Conservation (phyloP, 371 early-diverging fungal species). For the Apophysomyces elegans region DNA sequence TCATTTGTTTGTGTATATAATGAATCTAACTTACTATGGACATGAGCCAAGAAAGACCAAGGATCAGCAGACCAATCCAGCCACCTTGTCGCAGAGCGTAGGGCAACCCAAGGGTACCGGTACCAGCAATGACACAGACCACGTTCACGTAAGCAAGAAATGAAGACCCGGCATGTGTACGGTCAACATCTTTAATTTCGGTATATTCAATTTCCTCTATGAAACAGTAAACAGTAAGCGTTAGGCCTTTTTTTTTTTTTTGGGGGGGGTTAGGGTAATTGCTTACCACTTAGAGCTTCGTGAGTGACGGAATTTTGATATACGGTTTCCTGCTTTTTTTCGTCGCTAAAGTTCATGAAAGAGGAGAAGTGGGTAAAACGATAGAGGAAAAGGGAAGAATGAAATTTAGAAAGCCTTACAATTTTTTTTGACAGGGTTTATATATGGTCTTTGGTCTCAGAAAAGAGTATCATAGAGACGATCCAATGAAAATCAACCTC, state of each 20-base stretch:
- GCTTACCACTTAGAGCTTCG: conserved; percentile 2
- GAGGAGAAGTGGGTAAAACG: not conserved
- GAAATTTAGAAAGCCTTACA: not conserved
- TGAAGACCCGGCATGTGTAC: conserved; percentile 21
- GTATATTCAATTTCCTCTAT: conserved; percentile 19
- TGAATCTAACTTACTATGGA: conserved; percentile 38
- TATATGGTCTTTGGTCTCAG: not conserved
- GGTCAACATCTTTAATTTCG: conserved; percentile 22
- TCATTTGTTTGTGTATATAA: no score
- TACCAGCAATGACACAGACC: conserved; percentile 82
- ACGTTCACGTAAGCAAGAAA: conserved; percentile 62
- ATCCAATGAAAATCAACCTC: conserved; percentile 9
- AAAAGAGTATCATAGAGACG: not conserved
- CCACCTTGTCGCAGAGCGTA: conserved; percentile 77
- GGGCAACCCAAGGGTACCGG: conserved; percentile 83
- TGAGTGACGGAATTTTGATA: conserved; percentile 6
- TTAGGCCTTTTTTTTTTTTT: not conserved
- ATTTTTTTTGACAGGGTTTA: conserved; percentile 5
- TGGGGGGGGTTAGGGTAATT: not conserved
- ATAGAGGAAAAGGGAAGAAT: not conserved
- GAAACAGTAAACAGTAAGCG: not conserved
- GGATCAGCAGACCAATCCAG: conserved; percentile 76
- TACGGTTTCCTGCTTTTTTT: not conserved
- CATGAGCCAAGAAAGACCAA: conserved; percentile 78
- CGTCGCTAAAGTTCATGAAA: conserved; percentile 2